Evolutionary conservation across 371 early-diverging fungal genomes (phyloP), one percentile per base, ranked within the genome.

Genomic region (Gilbertella persicaria): DNA sequence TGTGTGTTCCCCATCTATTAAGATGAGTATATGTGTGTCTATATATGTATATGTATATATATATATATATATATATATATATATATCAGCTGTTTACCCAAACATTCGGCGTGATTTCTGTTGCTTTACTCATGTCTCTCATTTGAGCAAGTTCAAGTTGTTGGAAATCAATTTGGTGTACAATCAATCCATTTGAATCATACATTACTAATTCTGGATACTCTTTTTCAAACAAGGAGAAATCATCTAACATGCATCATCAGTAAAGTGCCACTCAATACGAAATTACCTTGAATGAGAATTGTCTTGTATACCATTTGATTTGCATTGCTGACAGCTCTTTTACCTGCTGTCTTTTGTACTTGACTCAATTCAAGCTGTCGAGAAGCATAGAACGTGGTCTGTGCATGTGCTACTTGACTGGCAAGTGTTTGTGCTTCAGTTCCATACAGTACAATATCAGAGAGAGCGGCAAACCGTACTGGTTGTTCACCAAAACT

Each of bases 401-500:
- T 46, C 69, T 78, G 85, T 8, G 85, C 85, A 21, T 52, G 13
- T 9, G 69, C 64, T 14, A 83, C 58, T 37, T 51, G 54, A 23
- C 55, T 56, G 5, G 83, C 83, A 16, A 82, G 52, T 12, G 65
- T 44, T 14, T 73, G 26, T 6, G 81, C 73, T 6, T 60, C 24
- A 3, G 21, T 14, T 8, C 56, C 56, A 40, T 56, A 62, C 29
- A 25, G 47, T 36, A 84, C 60, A 17, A 86, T 61, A 60, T 86
- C 84, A 26, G 78, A 80, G 14, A 86, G 43, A 4, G 79, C 75
- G 0, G 82, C 80, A 48, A 78, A 82, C 30, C 83, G 67, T 8
- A 71, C 63, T 0, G 80, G 68, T 49, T 86, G 86, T 29, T 78
- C 78, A 48, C 71, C 71, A 50, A 86, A 86, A 55, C 82, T 86